Evolutionary conservation across 768 basidiomycete genomes (phyloP), one percentile per base, ranked within the genome.

Genomic region (Cubamyces lactineus): DNA sequence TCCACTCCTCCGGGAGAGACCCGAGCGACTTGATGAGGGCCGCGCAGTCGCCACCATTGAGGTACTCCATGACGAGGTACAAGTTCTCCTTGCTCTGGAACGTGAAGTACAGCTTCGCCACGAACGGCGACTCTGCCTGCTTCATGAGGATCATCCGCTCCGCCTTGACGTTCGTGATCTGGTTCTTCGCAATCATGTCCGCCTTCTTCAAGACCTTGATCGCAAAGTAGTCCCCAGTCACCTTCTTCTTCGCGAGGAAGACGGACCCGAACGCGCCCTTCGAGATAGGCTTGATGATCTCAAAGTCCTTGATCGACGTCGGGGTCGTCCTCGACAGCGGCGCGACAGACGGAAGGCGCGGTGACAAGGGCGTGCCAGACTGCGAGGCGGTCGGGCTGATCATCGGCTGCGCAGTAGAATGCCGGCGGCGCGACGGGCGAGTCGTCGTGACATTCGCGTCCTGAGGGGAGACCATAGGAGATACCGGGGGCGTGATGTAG

Each of bases 101-200:
- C 17, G 97, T 98, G 77, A 96, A 99, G 79, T 91, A 99, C 38
- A 99, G 80, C 76, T 97, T 97, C 51, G 94, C 94, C 52, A 98
- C 97, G 71, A 98, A 96, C 16, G 97, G 96, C 9, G 95, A 97
- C 75, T 97, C 95, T 1, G 96, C 92, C 75, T 98, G 96, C 73
- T 95, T 95, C 97, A 99, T 99, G 67, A 99, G 83, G 70, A 99
- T 99, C 88, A 97, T 98, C 59, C 97, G 85, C 79, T 99, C 97
- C 1, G 97, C 97, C 78, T 98, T 98, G 75, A 99, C 97, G 73
- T 98, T 99, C 51, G 97, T 98, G 74, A 99, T 96, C 76, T 99
- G 97, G 79, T 99, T 99, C 84, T 99, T 99, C 42, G 97, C 93
- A 74, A 99, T 98, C 97, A 99, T 99, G 77, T 99, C 97, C n/a